A percentile compares a stretch with the other conserved stretches of the same genome.
Evolutionary conservation across 2,329 filamentous ascomycete species (phyloP).

Genomic region (Penicillium polonicum): DNA sequence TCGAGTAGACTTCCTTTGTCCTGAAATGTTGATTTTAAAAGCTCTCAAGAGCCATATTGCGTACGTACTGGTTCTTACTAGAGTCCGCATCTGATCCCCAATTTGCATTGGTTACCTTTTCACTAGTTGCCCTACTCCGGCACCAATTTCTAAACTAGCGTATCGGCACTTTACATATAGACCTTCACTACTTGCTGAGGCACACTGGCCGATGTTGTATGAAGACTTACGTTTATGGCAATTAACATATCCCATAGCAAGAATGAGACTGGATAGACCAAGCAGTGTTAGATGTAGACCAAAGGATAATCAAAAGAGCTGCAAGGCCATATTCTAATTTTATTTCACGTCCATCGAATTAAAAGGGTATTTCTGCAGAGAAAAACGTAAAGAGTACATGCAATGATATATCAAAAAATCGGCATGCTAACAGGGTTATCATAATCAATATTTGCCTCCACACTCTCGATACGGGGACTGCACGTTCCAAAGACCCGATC

Average conservation of each 20-base stretch:
- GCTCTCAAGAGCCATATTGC: not conserved
- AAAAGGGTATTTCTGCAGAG: not conserved
- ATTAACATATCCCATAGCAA: not conserved
- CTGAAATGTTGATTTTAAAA: not conserved
- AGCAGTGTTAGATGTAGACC: not conserved
- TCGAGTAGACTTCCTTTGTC: not conserved
- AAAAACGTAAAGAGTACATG: not conserved
- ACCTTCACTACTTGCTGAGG: not conserved
- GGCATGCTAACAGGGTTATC: not conserved
- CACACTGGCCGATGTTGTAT: not conserved
- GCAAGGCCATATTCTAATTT: not conserved
- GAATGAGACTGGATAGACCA: not conserved
- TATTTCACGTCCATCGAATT: not conserved
- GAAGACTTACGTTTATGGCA: not conserved
- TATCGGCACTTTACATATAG: not conserved
- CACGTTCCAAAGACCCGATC: constrained; percentile 3
- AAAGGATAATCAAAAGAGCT: not conserved
- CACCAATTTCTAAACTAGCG: not conserved
- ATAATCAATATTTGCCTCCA: not conserved
- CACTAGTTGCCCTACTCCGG: too few relatives aligned
- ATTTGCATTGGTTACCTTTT: too few relatives aligned
- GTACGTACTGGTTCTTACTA: not conserved
- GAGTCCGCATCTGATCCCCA: too few relatives aligned
- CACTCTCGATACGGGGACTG: not conserved
- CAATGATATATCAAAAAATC: not conserved